These are phyloP conservation scores for Cyclanthera cordifolia DNA, from an alignment of 306 rosid genomes.

Conservation along the genomic window DNA sequence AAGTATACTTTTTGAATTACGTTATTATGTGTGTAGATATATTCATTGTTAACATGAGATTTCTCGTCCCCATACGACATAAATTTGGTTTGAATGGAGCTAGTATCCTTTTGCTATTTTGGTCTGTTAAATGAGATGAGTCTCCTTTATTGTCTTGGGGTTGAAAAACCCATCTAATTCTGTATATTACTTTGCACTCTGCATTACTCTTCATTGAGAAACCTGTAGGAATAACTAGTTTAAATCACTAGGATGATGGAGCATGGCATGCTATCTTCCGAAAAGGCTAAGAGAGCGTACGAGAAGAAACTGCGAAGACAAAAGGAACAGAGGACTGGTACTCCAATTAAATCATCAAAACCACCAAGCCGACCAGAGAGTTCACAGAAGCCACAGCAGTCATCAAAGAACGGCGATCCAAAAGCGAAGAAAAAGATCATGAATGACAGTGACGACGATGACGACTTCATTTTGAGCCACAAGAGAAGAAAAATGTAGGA, in stretches of 20 bases:
- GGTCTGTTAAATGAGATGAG: not conserved
- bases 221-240: not conserved
- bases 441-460: conserved; percentile 26
- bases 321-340: conserved; percentile 63
- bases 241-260: conserved; percentile 79
- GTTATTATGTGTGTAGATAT: not conserved
- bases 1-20: not conserved
- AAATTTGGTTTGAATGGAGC: not conserved
- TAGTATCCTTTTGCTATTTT: not conserved
- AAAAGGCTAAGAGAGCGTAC: conserved; percentile 61
- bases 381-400: conserved; percentile 47
- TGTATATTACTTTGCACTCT: too few species aligned
- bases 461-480: conserved; percentile 33
- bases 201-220: not conserved
- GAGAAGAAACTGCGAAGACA: conserved; percentile 84
- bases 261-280: conserved; percentile 72
- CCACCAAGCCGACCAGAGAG: conserved; percentile 41
- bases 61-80: not conserved
- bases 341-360: conserved; percentile 57
- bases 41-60: not conserved
- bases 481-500: conserved; percentile 59
- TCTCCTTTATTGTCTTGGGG: not conserved
- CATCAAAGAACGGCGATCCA: conserved; percentile 57
- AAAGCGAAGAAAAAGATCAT: conserved; percentile 55
- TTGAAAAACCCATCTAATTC: not conserved